Percentiles rank a stretch among this genome's conserved stretches.
Conservation (phyloP, 495 filamentous ascomycete genomes). For the Aspergillus egyptiacus region DNA sequence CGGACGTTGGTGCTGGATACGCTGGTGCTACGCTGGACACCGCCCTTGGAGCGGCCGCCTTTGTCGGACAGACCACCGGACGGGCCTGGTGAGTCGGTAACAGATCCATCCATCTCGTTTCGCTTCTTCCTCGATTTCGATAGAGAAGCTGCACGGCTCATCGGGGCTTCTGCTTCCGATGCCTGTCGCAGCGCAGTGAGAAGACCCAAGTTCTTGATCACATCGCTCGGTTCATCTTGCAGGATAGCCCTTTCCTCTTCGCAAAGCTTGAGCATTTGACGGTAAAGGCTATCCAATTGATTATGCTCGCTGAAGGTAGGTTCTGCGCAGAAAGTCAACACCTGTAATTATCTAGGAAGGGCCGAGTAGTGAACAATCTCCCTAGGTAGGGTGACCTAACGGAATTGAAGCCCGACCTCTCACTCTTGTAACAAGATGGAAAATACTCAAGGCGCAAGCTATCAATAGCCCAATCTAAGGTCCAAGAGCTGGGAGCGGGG, state of each 20-base stretch:
- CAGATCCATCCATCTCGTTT: conserved; percentile 63
- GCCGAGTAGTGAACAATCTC: not conserved
- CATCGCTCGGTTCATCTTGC: conserved; percentile 51
- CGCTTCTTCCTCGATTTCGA: conserved; percentile 57
- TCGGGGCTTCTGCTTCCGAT: conserved; percentile 52
- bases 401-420: too few species aligned
- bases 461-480: not conserved
- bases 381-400: not conserved
- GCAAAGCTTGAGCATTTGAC: conserved; percentile 57
- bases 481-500: not conserved
- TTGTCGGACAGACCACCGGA: conserved; percentile 48
- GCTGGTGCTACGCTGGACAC: conserved; percentile 48
- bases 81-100: conserved; percentile 63
- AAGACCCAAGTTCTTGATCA: conserved; percentile 55
- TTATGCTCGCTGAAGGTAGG: conserved; percentile 37
- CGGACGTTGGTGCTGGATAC: conserved; percentile 45
- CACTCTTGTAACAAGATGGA: too few species aligned
- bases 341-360: not conserved
- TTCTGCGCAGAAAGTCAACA: conserved; percentile 19
- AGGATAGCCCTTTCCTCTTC: conserved; percentile 58
- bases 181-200: conserved; percentile 55
- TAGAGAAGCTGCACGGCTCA: conserved; percentile 37
- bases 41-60: conserved; percentile 39
- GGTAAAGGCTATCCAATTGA: conserved; percentile 52
- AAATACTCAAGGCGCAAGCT: not conserved